Evolutionary conservation across 1,139 yeast species (phyloP).

Genomic region (Eremothecium gossypii): DNA sequence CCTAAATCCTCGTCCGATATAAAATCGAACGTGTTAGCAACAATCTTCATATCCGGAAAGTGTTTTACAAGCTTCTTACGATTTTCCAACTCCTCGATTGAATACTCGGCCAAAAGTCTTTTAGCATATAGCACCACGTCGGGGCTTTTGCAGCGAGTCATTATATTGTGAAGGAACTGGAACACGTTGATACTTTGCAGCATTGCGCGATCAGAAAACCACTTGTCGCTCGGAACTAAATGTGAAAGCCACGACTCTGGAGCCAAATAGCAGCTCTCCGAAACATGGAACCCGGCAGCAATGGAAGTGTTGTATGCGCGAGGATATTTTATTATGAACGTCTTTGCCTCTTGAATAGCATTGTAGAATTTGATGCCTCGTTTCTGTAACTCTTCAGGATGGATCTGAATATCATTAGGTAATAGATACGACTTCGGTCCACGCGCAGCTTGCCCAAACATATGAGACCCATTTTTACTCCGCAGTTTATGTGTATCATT

Average conservation of each 20-base stretch:
- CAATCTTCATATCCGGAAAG: constrained; percentile 26
- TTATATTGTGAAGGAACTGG: constrained; percentile 40
- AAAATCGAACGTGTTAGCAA: constrained; percentile 34
- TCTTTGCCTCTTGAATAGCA: constrained; percentile 51
- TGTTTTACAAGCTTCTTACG: constrained; percentile 33
- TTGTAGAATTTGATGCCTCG: constrained; percentile 41
- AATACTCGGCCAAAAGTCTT: constrained; percentile 29
- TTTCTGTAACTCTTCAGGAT: constrained; percentile 40
- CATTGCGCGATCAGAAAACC: constrained; percentile 44
- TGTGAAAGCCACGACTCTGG: constrained; percentile 48
- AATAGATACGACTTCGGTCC: constrained; percentile 10
- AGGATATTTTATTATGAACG: constrained; percentile 49
- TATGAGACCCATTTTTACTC: constrained; percentile 8
- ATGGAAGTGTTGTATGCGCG: constrained; percentile 41
- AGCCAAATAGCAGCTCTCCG: constrained; percentile 50
- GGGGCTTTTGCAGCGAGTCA: constrained; percentile 36
- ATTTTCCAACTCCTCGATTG: constrained; percentile 35
- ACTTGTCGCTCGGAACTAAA: constrained; percentile 41
- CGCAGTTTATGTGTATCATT: constrained; percentile 14
- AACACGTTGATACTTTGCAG: constrained; percentile 42
- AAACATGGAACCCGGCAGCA: constrained; percentile 46
- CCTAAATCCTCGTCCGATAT: constrained; percentile 45
- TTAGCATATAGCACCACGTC: constrained; percentile 28
- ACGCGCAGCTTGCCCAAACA: constrained; percentile 9
- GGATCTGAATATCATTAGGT: constrained; percentile 29